phyloP scores from a whole-genome alignment of 495 filamentous ascomycete species.

The Aspergillus diversus region DNA sequence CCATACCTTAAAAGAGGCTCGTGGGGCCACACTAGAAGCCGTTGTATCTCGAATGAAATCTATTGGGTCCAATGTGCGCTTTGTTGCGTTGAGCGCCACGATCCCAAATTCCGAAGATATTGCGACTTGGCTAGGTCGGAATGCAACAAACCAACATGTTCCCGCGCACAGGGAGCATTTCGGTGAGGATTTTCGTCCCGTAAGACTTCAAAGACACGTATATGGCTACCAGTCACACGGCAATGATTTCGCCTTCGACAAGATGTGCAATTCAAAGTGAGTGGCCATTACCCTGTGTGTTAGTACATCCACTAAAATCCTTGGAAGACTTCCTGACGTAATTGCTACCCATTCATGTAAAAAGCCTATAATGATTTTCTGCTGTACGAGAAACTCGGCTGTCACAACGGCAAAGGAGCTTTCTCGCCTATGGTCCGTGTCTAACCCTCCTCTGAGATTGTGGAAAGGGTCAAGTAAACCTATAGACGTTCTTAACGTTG shows the following conservation, averaged over 20 bases:
- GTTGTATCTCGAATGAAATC: conserved; percentile 97
- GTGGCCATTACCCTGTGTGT: conserved; percentile 21
- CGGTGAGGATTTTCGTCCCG: conserved; percentile 88
- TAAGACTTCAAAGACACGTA: conserved; percentile 84
- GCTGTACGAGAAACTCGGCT: conserved; percentile 80
- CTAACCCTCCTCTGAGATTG: conserved; percentile 55
- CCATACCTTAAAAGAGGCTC: conserved; percentile 86
- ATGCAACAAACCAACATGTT: conserved; percentile 64
- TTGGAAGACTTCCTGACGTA: conserved; percentile 65
- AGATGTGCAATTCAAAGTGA: conserved; percentile 70
- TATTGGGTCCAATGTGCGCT: conserved; percentile 82
- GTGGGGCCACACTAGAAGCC: conserved; percentile 92
- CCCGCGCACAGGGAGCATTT: conserved; percentile 80
- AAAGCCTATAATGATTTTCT: conserved; percentile 95
- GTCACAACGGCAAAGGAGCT: conserved; percentile 75
- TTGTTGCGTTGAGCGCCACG: conserved; percentile 90
- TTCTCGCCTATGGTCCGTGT: conserved; percentile 65
- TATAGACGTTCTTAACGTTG: conserved; percentile 62
- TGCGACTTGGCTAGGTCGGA: conserved; percentile 86
- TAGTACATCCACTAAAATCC: not conserved
- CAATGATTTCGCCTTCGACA: conserved; percentile 92
- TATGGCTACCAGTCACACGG: conserved; percentile 67
- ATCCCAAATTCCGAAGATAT: conserved; percentile 92
- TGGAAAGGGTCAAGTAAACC: conserved; percentile 68
- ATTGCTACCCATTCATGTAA: conserved; percentile 73